Evolutionary conservation across 805 yeast genomes (phyloP), one percentile per base, ranked within the genome.

Genomic region (Wickerhamomyces rabaulensis): DNA sequence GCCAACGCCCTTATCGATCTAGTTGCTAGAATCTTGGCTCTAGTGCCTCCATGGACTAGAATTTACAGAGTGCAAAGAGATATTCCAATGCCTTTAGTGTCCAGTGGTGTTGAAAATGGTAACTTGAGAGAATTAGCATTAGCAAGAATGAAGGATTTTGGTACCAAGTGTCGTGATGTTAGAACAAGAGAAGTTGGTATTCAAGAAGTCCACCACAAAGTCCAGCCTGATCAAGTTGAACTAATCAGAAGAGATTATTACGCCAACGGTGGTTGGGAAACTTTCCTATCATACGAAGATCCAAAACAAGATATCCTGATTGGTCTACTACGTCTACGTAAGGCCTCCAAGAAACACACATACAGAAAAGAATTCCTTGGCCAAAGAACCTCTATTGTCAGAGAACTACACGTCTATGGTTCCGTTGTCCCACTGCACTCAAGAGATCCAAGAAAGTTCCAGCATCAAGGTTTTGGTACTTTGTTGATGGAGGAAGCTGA

Each of bases 31-130:
- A 92, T 94, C 45, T 71, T 94, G 73, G 97, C 98, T 0, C 73
- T 94, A 48, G 98, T 94, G 6, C 99, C 99, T 22, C 99, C 99
- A 4, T 94, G 99, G 99, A 94, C 99, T 3, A 82, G 99, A 69
- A 94, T 94, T 57, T 94, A 94, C 66, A 83, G 99, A 66, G 99
- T 94, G 20, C 99, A 94, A 70, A 79, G 99, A 73, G 99, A 94
- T 75, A 94, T 94, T 47, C 99, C 99, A 17, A 94, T 94, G 99
- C 99, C 99, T 0, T 74, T 94, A 56, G 99, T 94, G 39, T 87
- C 97, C 0, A 86, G 96, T 1, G 99, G 99, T 59, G 99, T 94
- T 38, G 99, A 94, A 58, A 94, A 94, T 66, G 99, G 99, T 58
- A 94, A 94, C 61, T 75, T 94, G 61, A 77, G 99, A 63, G 99